Conservation (phyloP, 108 stramenopile species). For the Nitzschia sp. region DNA sequence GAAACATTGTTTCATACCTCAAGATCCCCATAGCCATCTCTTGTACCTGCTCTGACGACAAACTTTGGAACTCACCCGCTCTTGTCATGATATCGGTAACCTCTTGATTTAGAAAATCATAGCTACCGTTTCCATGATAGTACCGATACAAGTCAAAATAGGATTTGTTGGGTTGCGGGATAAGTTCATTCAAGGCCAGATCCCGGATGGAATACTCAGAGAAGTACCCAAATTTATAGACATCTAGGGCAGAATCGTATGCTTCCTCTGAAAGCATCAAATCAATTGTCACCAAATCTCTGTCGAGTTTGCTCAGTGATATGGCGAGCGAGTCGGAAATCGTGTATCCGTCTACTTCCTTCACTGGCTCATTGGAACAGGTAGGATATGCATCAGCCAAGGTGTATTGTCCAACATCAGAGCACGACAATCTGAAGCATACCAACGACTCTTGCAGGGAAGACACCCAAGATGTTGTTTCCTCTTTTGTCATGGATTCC, state of each 20-base stretch:
- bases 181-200: constrained; percentile 32
- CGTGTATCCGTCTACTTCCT: neutral
- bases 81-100: constrained; percentile 25
- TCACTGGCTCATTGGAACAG: neutral
- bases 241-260: constrained; percentile 40
- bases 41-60: constrained; percentile 26
- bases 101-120: constrained; percentile 25
- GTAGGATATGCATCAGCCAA: neutral
- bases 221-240: constrained; percentile 52
- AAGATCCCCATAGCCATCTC: constrained; percentile 24
- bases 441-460: constrained; percentile 39
- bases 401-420: constrained; percentile 45
- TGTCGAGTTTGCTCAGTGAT: constrained; percentile 38
- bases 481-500: neutral
- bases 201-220: constrained; percentile 26
- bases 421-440: constrained; percentile 53
- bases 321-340: constrained; percentile 2
- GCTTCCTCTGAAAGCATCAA: constrained; percentile 38
- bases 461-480: neutral
- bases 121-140: neutral
- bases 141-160: constrained; percentile 1
- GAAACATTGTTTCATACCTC: constrained; percentile 32
- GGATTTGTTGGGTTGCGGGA: constrained; percentile 3
- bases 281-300: constrained; percentile 48
- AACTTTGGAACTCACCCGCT: constrained; percentile 4